These are phyloP conservation scores for Lodderomyces jiufengensis DNA, from an alignment of 1,139 yeast genomes.

Conservation along the genomic window DNA sequence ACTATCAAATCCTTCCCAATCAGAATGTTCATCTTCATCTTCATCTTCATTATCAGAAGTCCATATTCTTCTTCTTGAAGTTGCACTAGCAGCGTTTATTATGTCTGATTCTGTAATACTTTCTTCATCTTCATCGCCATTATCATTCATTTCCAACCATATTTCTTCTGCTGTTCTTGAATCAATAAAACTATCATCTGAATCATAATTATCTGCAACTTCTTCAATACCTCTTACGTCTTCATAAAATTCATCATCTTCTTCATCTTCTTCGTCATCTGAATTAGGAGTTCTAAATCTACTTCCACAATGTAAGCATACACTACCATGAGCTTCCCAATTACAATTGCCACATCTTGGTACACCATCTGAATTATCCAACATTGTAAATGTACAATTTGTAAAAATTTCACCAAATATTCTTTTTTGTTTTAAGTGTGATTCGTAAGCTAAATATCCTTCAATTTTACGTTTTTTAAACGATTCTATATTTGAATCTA, in stretches of 20 bases:
- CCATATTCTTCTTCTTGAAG: slow-evolving; percentile 5
- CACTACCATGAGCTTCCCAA: slow-evolving; percentile 69
- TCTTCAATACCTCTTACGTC: slow-evolving; percentile 7
- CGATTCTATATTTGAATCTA: slow-evolving; percentile 18
- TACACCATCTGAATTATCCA: slow-evolving; percentile 72
- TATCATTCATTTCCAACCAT: slow-evolving; percentile 2
- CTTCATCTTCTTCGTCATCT: slow-evolving; percentile 22
- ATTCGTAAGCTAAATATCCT: slow-evolving; percentile 30
- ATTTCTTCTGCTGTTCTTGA: slow-evolving; percentile 15
- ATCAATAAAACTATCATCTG: slow-evolving; percentile 30
- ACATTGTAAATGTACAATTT: slow-evolving; percentile 42
- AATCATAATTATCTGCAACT: slow-evolving; percentile 21
- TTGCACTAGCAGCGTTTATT: too few relatives aligned
- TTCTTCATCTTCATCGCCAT: slow-evolving; percentile 1
- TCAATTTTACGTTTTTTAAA: slow-evolving; percentile 21
- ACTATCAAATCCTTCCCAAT: slow-evolving; percentile 15
- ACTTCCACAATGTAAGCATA: slow-evolving; percentile 54
- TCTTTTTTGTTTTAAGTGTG: slow-evolving; percentile 31
- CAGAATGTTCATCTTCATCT: slow-evolving; percentile 7
- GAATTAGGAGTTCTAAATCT: slow-evolving; percentile 25
- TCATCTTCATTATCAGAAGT: background rate
- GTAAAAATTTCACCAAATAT: slow-evolving; percentile 51
- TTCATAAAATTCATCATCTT: slow-evolving; percentile 21
- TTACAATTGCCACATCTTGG: slow-evolving; percentile 76
- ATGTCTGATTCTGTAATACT: slow-evolving; percentile 2